A percentile compares a stretch with the other conserved stretches of the same genome.
Conservation (phyloP, 2,329 filamentous ascomycete genomes). For the Escovopsis sp. region DNA sequence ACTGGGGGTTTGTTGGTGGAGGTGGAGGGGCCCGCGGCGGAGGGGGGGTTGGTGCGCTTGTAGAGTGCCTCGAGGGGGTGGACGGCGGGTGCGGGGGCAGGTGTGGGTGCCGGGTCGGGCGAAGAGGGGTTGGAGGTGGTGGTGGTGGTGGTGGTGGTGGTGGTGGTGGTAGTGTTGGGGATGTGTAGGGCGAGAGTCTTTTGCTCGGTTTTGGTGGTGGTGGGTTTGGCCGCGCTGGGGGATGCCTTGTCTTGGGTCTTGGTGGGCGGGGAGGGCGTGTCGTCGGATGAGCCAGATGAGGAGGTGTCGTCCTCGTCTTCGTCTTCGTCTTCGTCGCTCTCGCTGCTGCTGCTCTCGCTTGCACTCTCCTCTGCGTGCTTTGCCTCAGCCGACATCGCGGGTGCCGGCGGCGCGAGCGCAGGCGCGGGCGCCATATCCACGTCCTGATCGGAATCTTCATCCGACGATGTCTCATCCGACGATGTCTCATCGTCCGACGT, state of each 20-base stretch:
- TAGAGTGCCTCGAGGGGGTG: slow-evolving; percentile 89
- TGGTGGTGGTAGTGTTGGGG: slow-evolving; percentile 25
- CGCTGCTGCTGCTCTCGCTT: slow-evolving; percentile 8
- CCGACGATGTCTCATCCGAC: slow-evolving; percentile 18
- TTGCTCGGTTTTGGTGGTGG: slow-evolving; percentile 3
- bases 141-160: slow-evolving; percentile 30
- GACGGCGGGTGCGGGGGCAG: slow-evolving; percentile 32
- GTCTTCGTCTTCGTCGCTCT: too few relatives aligned
- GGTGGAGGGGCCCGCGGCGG: slow-evolving; percentile 7
- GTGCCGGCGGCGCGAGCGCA: slow-evolving; percentile 4
- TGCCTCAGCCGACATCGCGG: slow-evolving; percentile 3
- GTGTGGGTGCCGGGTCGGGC: too few relatives aligned
- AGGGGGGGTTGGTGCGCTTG: slow-evolving; percentile 46
- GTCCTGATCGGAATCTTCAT: slow-evolving; percentile 1
- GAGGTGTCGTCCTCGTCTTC: not conserved
- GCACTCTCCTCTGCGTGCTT: slow-evolving; percentile 8
- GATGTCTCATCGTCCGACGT: slow-evolving; percentile 18
- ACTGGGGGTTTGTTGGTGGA: too few relatives aligned
- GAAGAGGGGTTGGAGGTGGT: too few relatives aligned
- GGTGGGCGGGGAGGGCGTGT: not conserved
- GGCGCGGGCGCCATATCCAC: slow-evolving; percentile 6
- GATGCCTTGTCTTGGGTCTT: too few relatives aligned
- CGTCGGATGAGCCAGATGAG: not conserved
- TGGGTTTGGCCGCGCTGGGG: not conserved
- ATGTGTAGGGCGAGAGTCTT: slow-evolving; percentile 40